Base-by-base conservation (phyloP, 805 yeast species). In the Tetrapisispora arboricola region DNA sequence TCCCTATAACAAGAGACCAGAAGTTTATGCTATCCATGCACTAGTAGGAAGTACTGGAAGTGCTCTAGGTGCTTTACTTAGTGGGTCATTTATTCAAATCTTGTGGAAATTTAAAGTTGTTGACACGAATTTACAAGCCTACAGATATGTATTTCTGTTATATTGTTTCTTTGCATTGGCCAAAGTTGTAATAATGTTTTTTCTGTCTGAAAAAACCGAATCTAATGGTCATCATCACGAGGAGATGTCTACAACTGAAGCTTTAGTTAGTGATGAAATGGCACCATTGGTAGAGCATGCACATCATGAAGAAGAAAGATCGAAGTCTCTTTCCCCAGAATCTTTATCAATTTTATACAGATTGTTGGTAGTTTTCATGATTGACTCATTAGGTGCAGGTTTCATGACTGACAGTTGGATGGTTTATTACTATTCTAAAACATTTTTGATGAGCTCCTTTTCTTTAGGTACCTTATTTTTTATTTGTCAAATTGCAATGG, bases 351-450 rank as follows among this genome's bases (percentile, higher is more conserved):
- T 72, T 8, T 54, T 80, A 36, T 57, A 70, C 18, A 70, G 71
- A 39, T 62, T 81, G 5, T 60, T 80, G 19, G 57, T 71, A 6
- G 69, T 80, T 15, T 88, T 87, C 55, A 84, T 84, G 78, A 54
- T 84, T 24, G 96, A 87, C 59, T 85, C 95, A 1, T 70, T 87
- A 38, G 96, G 94, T 0, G 78, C 76, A 47, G 95, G 96, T 1
- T 82, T 87, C 60, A 82, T 86, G 86, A 79, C 94, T 2, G 68
- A 78, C 34, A 81, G 95, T 1, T 88, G 96, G 96, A 70, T 82
- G 32, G 85, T 86, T 30, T 87, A 80, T 57, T 87, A 84, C 61
- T 80, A 84, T 65, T 73, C 76, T 42, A 71, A 69, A 27, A 59
- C 65, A 12, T 86, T 80, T 50, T 48, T 58, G 2, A 61, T 76